A percentile compares a stretch with the other conserved stretches of the same genome.
phyloP scores from a whole-genome alignment of 2,329 filamentous ascomycete species.

The Ceratocystis variospora region DNA sequence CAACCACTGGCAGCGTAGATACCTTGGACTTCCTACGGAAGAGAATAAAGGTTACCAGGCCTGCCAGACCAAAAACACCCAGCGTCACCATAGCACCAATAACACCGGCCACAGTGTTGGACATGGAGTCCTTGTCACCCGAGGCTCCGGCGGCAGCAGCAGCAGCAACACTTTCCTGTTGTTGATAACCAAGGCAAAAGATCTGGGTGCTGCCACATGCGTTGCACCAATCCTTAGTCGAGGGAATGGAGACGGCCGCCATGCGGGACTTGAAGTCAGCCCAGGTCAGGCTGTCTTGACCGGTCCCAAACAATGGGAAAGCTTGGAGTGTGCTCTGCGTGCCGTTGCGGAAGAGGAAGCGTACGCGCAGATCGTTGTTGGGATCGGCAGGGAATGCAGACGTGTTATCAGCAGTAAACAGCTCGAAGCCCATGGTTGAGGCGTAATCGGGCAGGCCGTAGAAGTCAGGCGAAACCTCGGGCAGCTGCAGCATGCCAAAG shows the following conservation, averaged over 20 bases:
- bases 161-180: constrained; percentile 18
- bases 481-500: constrained; percentile 25
- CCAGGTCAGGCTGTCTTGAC: constrained; percentile 25
- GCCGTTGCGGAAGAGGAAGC: constrained; percentile 28
- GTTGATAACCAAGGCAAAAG: constrained; percentile 26
- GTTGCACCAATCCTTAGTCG: constrained; percentile 26
- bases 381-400: constrained; percentile 23
- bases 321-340: constrained; percentile 24
- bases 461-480: constrained; percentile 24
- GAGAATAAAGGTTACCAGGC: constrained; percentile 21
- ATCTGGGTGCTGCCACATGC: constrained; percentile 23
- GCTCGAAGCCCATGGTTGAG: constrained; percentile 28
- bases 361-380: constrained; percentile 24
- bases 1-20: neutral
- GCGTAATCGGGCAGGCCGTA: constrained; percentile 27
- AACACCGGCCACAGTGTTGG: constrained; percentile 26
- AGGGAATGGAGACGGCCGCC: constrained; percentile 23
- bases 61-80: constrained; percentile 21
- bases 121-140: constrained; percentile 22
- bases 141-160: constrained; percentile 12
- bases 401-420: constrained; percentile 23
- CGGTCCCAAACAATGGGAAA: constrained; percentile 25
- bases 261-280: constrained; percentile 24
- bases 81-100: constrained; percentile 27
- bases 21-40: constrained; percentile 21